phyloP scores from a whole-genome alignment of 371 early-diverging fungal genomes.

The Quaeritorhiza haematococci region DNA sequence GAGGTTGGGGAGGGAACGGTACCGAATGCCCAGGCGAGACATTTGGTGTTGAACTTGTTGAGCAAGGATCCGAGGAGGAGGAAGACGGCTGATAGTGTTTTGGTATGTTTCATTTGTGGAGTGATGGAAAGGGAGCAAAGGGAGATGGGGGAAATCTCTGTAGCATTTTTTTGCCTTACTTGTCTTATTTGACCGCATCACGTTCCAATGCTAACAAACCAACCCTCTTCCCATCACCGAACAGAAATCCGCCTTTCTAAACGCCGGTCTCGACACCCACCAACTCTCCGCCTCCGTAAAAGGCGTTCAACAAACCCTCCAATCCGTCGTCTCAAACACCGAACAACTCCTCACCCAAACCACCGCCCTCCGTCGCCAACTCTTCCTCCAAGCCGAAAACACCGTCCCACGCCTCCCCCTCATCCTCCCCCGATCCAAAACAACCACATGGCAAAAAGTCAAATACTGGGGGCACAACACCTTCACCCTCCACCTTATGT shows the following conservation, averaged over 20 bases:
- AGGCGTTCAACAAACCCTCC: background rate
- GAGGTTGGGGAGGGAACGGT: background rate
- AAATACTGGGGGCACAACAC: constrained; percentile 1
- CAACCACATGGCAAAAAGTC: constrained; percentile 1
- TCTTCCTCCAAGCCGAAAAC: background rate
- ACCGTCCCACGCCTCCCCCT: too few relatives aligned
- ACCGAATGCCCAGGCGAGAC: constrained; percentile 2
- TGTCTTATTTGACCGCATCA: too few relatives aligned
- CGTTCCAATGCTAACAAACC: too few relatives aligned
- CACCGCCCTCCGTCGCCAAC: constrained; percentile 1
- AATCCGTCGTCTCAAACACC: background rate
- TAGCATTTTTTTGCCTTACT: too few relatives aligned
- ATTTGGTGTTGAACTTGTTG: constrained; percentile 3
- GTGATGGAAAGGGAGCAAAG: too few relatives aligned
- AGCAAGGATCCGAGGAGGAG: background rate
- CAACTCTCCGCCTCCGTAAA: background rate
- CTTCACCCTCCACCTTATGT: constrained; percentile 6
- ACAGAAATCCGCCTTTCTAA: constrained; percentile 8
- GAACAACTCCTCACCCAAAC: background rate
- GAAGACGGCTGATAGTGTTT: constrained; percentile 3
- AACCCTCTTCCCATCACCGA: too few relatives aligned
- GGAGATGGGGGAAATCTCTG: too few relatives aligned
- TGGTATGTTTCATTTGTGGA: too few relatives aligned
- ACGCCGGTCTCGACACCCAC: constrained; percentile 7
- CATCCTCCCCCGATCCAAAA: too few relatives aligned